These are phyloP conservation scores for Pelargonium nanum DNA, from an alignment of 345 rosid genomes.

Conservation along the genomic window DNA sequence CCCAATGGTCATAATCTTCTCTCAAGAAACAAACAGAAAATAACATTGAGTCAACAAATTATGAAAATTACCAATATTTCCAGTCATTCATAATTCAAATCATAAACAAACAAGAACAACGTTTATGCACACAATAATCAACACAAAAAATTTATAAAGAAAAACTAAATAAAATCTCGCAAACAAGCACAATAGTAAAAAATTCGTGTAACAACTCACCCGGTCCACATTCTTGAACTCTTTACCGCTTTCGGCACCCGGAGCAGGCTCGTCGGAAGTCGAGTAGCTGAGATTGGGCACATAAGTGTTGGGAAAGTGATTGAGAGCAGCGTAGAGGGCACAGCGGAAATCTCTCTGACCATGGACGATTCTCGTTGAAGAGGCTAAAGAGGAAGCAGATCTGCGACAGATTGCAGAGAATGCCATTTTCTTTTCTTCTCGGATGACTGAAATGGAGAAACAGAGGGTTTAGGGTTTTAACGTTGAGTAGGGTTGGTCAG, in stretches of 20 bases:
- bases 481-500: no score
- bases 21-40: no score
- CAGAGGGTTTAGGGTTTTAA: slow-evolving; percentile 10
- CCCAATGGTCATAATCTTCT: no score
- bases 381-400: slow-evolving; percentile 29
- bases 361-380: slow-evolving; percentile 17
- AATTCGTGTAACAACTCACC: slow-evolving; percentile 19
- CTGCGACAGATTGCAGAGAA: slow-evolving; percentile 33
- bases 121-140: no score
- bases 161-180: no score
- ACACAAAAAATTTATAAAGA: no score
- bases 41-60: no score
- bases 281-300: slow-evolving; percentile 24
- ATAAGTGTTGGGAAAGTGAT: slow-evolving; percentile 11
- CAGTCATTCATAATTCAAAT: no score
- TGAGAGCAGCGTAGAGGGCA: slow-evolving; percentile 18
- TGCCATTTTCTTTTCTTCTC: slow-evolving; percentile 24
- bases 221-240: slow-evolving; percentile 43
- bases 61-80: no score
- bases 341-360: slow-evolving; percentile 18
- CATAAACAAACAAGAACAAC: no score
- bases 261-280: slow-evolving; percentile 47
- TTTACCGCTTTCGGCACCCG: slow-evolving; percentile 50
- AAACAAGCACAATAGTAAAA: neutral
- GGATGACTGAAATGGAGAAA: neutral